phyloP scores from a whole-genome alignment of 2,329 filamentous ascomycete genomes.

The Pyricularia sp. region DNA sequence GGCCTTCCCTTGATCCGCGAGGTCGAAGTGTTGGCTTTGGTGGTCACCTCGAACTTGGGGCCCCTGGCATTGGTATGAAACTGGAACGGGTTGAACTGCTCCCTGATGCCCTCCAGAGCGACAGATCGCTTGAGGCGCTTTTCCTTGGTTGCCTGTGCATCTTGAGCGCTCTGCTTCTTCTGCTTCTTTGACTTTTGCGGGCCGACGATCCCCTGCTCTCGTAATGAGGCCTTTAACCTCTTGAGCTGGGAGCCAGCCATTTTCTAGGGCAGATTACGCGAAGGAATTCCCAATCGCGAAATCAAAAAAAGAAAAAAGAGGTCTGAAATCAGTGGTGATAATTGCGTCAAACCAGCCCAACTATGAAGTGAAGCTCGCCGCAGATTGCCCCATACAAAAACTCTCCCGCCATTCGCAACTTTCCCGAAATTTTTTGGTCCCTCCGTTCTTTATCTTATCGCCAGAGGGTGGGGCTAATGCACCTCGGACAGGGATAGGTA shows the following conservation, averaged over 20 bases:
- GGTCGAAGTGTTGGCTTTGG: slow-evolving; percentile 41
- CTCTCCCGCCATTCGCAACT: not conserved
- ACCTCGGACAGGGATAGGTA: not conserved
- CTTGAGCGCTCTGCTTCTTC: slow-evolving; percentile 64
- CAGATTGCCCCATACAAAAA: not conserved
- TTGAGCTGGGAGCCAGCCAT: slow-evolving; percentile 98
- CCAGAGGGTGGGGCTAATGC: not conserved
- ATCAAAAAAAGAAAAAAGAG: not conserved
- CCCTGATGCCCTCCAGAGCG: slow-evolving; percentile 77
- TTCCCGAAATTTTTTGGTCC: not conserved
- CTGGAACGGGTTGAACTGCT: slow-evolving; percentile 97
- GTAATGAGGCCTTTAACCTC: slow-evolving; percentile 82
- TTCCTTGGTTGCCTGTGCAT: slow-evolving; percentile 54
- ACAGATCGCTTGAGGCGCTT: slow-evolving; percentile 69
- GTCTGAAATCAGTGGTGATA: not conserved
- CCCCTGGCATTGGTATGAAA: slow-evolving; percentile 70
- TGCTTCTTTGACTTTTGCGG: slow-evolving; percentile 95
- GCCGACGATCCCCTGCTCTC: slow-evolving; percentile 81
- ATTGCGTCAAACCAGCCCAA: not conserved
- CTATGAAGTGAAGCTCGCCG: not conserved
- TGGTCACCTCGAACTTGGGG: slow-evolving; percentile 80
- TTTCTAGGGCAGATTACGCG: slow-evolving; percentile 5
- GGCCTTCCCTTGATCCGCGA: slow-evolving; percentile 64
- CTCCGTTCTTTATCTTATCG: slow-evolving; percentile 21
- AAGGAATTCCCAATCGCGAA: not conserved